Evolutionary conservation across 164 flowering plant genomes (phyloP), one percentile per base, ranked within the genome.

Genomic region (Kalanchoe fedtschenkoi): DNA sequence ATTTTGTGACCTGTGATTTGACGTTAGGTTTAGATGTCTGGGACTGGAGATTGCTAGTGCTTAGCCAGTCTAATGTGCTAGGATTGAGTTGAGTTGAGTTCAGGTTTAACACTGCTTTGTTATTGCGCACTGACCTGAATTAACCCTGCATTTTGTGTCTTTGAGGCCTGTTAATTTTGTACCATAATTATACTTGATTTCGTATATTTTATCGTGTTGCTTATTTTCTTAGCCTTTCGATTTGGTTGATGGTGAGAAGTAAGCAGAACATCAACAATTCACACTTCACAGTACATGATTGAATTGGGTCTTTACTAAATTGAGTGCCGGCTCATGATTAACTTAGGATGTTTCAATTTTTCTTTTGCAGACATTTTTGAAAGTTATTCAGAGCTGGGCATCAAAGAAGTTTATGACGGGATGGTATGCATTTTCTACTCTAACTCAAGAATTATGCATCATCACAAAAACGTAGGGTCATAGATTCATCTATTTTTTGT

Each of bases 381-480:
- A 81, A 67, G 86, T 78, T 44, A 67, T 85, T 34, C 75, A 79
- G 2, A 85, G 91, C 69, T 83, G 84, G 86, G 78, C 83, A 16
- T 80, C 80, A 5, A 85, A 83, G 38, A 85, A 85, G 76, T 85
- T 85, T 35, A 80, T 85, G 81, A 67, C 85, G 0, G 91, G 88
- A 78, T 81, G 88, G 91, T 85, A 32, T 67, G 80, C 35, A 22
- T 55, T 66, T 66, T n/a, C 14, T 17, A 32, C 22, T 57, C 60
- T 34, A 57, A 1, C 16, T 32, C 35, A 6, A 30, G 11, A 57
- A 8, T 29, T 29, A 6, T 29, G 60, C 35, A 30, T 32, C n/a
- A 16, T 57, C 35, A 32, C 6, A 34, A 1, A 56, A 24, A 47
- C 15, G 1, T 13, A 22, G 22, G 26, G 11, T 47, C n/a, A 47